A percentile compares a stretch with the other conserved stretches of the same genome.
Evolutionary conservation across 192 early-diverging fungal species (phyloP).

Genomic region (Entophlyctis helioformis): DNA sequence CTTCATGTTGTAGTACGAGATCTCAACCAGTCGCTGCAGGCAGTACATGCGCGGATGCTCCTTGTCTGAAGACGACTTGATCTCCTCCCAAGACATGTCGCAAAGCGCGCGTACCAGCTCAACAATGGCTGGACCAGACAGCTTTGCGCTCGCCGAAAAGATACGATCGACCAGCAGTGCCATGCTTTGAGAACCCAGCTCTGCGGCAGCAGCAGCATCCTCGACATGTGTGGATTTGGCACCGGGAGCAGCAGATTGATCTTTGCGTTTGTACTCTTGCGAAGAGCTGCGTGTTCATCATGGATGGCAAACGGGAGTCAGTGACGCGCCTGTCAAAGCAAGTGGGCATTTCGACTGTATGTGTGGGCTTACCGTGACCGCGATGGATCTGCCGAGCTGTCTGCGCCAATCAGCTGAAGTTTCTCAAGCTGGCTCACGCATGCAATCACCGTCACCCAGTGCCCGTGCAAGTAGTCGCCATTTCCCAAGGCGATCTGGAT

Average conservation of each 20-base stretch:
- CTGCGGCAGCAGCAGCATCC: slow-evolving; percentile 39
- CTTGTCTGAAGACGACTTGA: slow-evolving; percentile 39
- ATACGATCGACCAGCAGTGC: slow-evolving; percentile 73
- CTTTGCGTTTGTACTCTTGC: too few species aligned
- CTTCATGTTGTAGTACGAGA: slow-evolving; percentile 96
- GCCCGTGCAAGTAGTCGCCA: slow-evolving; percentile 36
- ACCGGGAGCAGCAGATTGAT: too few species aligned
- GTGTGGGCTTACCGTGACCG: too few species aligned
- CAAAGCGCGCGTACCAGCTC: slow-evolving; percentile 84
- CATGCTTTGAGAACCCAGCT: slow-evolving; percentile 50
- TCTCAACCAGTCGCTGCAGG: slow-evolving; percentile 89
- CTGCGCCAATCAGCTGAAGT: slow-evolving; percentile 72
- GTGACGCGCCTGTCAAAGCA: too few species aligned
- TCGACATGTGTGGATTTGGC: too few species aligned
- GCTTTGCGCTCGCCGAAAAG: slow-evolving; percentile 65
- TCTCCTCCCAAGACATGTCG: slow-evolving; percentile 82
- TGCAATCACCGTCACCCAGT: slow-evolving; percentile 77
- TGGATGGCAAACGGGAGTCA: too few species aligned
- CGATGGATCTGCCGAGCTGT: too few species aligned
- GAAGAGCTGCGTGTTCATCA: too few species aligned
- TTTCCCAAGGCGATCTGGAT: slow-evolving; percentile 59
- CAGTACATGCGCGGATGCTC: slow-evolving; percentile 53
- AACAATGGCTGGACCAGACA: slow-evolving; percentile 74
- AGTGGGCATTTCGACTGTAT: too few species aligned
- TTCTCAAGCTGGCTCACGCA: slow-evolving; percentile 84